Base-by-base conservation (phyloP, 1,139 yeast species). In the Scheffersomyces quercinus region DNA sequence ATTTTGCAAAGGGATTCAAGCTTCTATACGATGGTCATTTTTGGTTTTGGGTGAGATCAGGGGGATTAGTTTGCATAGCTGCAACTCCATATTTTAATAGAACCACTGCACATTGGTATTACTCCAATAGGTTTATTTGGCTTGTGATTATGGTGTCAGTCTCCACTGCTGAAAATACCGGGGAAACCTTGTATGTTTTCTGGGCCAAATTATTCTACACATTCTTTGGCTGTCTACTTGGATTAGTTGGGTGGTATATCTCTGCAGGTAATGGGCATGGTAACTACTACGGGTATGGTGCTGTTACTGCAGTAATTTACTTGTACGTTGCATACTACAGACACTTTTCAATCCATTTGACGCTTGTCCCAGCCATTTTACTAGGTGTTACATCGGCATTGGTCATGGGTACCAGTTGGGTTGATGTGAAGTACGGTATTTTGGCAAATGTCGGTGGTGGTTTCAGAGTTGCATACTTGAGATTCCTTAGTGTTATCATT, bases 191-290 rank as follows among this genome's bases (percentile, higher is more conserved):
- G 7, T 69, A 68, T 46, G 56, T 57, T 10, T 62, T 60, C 40
- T 37, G 56, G 7, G 55, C 62, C 37, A 68, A 66, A 44, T 42
- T 68, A 28, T 49, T 54, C 1, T 66, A 64, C 39, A 51, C 72
- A 1, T 62, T 68, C 40, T 53, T 62, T 39, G 75, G 75, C 4
- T 58, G 65, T 32, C 37, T 70, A 6, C 40, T 60, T 3, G 75
- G 73, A 4, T 54, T 67, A 60, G 64, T 66, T 3, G 60, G 63
- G 2, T 69, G 75, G 75, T 68, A 68, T 44, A 63, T 70, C n/a
- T 63, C 70, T 2, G 41, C 66, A 15, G 73, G 73, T 1, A 20
- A 20, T 20, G 26, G 26, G 8, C 53, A 50, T 38, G 73, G 73
- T 5, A 70, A 67, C 43, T 56, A 58, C 32, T 68, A 67, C 47